A percentile compares a stretch with the other conserved stretches of the same genome.
phyloP scores from a whole-genome alignment of 139 green algal genomes.

The Raphidocelis subcapitata region DNA sequence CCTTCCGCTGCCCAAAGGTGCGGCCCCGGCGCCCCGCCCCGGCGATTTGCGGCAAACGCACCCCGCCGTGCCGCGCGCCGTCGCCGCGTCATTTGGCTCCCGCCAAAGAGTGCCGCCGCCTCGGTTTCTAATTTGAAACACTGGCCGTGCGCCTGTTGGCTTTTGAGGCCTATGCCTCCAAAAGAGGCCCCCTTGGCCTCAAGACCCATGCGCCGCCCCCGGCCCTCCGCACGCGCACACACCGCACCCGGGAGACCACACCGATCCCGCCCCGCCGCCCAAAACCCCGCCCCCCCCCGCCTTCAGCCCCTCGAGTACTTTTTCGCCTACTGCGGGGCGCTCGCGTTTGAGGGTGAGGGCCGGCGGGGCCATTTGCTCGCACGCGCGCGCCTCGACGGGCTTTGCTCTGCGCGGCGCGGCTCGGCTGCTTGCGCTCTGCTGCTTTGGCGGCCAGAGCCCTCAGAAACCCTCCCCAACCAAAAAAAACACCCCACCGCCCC shows the following conservation, averaged over 20 bases:
- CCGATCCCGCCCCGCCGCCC: neutral
- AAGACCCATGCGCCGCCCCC: neutral
- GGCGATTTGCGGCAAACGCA: no score
- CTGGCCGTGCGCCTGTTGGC: neutral
- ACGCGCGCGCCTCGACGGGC: no score
- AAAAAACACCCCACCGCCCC: no score
- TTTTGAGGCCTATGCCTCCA: neutral
- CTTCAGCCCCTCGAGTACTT: constrained; percentile 89
- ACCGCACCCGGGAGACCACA: neutral
- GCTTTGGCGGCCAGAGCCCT: no score
- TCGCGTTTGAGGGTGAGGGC: constrained; percentile 83
- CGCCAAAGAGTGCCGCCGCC: no score
- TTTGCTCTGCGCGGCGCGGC: no score
- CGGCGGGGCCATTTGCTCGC: neutral
- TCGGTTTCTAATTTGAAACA: neutral
- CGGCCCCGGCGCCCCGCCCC: no score
- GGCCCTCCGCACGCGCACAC: neutral
- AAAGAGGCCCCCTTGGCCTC: neutral
- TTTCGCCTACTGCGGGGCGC: constrained; percentile 94
- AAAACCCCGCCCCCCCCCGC: neutral
- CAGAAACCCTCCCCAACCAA: no score
- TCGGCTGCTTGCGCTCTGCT: no score
- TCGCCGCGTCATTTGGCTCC: no score
- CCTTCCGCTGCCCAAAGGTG: no score
- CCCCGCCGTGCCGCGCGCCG: no score